Base-by-base conservation (phyloP, 2,329 filamentous ascomycete species). In the Xylariaceae sp. region DNA sequence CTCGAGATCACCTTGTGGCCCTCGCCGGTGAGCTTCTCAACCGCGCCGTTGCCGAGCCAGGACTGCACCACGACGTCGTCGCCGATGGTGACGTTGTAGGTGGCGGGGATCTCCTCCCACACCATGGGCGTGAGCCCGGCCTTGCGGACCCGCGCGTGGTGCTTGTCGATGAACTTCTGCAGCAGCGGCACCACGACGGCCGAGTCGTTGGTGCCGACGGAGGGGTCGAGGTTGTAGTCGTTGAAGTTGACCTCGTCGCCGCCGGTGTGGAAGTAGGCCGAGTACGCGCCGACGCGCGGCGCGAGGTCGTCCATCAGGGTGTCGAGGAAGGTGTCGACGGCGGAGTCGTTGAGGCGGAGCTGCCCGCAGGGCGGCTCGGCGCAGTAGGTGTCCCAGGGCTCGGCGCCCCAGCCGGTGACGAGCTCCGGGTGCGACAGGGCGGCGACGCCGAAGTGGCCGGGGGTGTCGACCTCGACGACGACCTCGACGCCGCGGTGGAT, bases 231-330 rank as follows among this genome's bases (percentile, higher is more conserved):
- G 31, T 70, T 70, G 57, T 88, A 90, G 39, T 83, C 78, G 54
- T 90, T 83, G 47, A 72, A 73, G 63, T 93, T 91, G 47, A 94
- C 80, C 68, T 95, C 89, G 56, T 95, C 89, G 41, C 89, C 89
- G 34, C 89, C 89, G 1, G 86, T 86, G 66, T 95, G 89, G 70
- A 91, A 94, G 66, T 91, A 79, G 6, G 79, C 68, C 2, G 83
- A 74, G 62, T 87, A 88, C 0, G 83, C 80, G 8, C 71, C 66
- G 9, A 89, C 63, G 19, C 87, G 75, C 12, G 89, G 88, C 39
- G 94, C 68, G 18, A 95, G 59, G 57, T 95, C 89, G n/a, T 73
- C 72, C 53, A 89, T 84, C 12, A 95, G 65, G 29, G 64, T 83
- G 42, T 85, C 76, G 9, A 95, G 63, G 62, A 95, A 94, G 2